Evolutionary conservation across 192 early-diverging fungal species (phyloP), one percentile per base, ranked within the genome.

Genomic region (Paraglomus occultum): DNA sequence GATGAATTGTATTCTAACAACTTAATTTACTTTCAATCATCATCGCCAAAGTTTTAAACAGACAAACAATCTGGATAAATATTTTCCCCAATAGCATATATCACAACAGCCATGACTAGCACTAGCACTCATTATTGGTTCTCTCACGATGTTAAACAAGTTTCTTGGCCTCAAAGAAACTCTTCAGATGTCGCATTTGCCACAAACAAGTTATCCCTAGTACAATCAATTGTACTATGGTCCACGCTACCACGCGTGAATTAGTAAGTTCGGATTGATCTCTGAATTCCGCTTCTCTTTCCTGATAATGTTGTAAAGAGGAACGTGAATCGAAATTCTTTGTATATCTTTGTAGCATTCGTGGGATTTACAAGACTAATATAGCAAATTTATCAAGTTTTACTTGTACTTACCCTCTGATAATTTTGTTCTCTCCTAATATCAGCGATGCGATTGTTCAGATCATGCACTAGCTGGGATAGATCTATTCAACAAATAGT

Each of bases 131-230:
- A 31, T 31, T 31, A 31, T 31, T 31, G n/a, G n/a, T n/a, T n/a
- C n/a, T 3, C 31, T 31, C 31, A 51, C n/a, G 17, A 42, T 17
- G 15, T 78, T 86, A 91, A 71, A 91, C 92, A 38, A 96, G 84
- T 77, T 96, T 96, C 83, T 96, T 96, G 74, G 91, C 82, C 51
- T 90, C 86, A 76, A 96, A 94, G 84, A 96, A 96, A 61, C 79
- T 74, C 71, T 88, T 87, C 64, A 95, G 82, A 71, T 93, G 89
- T 18, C 88, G 85, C 76, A 95, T 87, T 79, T 98, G 94, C 94
- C 95, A 95, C 61, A 86, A 82, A 78, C 89, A 90, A 14, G 86
- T 86, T 20, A 82, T 79, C 20, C 83, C 90, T 39, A 98, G 80
- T 23, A 97, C 83, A 44, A 84, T 67, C 31, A 98, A 67, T 76